Percentiles rank a stretch among this genome's conserved stretches.
phyloP scores from a whole-genome alignment of 805 yeast genomes.

The Cyberlindnera saturnus region DNA sequence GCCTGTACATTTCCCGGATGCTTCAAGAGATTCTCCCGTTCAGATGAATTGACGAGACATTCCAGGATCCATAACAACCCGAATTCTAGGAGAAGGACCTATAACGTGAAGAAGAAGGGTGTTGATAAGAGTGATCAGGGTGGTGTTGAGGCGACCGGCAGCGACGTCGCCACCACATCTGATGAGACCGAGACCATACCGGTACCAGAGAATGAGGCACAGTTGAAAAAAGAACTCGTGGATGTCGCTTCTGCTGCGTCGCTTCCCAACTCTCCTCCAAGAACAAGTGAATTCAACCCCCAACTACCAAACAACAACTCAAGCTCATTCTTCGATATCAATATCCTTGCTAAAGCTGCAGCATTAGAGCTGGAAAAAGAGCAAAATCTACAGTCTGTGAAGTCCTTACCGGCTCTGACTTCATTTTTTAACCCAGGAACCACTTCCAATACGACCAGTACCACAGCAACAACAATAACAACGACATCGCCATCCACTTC shows the following conservation, averaged over 20 bases:
- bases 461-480: slow-evolving; percentile 1
- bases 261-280: slow-evolving; percentile 20
- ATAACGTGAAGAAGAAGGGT: slow-evolving; percentile 31
- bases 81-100: slow-evolving; percentile 55
- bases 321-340: slow-evolving; percentile 21
- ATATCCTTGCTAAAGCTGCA: slow-evolving; percentile 25
- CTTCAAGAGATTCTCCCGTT: slow-evolving; percentile 57
- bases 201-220: slow-evolving; percentile 7
- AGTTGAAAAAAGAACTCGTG: slow-evolving; percentile 10
- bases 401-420: slow-evolving; percentile 24
- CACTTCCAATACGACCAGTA: background rate
- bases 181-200: slow-evolving; percentile 1
- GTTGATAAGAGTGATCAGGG: slow-evolving; percentile 1
- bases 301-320: background rate
- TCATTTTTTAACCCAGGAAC: slow-evolving; percentile 15
- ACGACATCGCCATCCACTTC: slow-evolving; percentile 4
- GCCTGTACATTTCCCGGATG: slow-evolving; percentile 71
- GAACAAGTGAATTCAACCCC: slow-evolving; percentile 8
- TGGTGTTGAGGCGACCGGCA: background rate
- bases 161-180: background rate
- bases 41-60: slow-evolving; percentile 73
- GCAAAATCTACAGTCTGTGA: slow-evolving; percentile 22
- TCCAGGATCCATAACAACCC: slow-evolving; percentile 69
- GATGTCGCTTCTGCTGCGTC: slow-evolving; percentile 7
- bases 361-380: slow-evolving; percentile 25